Evolutionary conservation across 345 rosid genomes (phyloP), one percentile per base, ranked within the genome.

Genomic region (Populus ilicifolia): DNA sequence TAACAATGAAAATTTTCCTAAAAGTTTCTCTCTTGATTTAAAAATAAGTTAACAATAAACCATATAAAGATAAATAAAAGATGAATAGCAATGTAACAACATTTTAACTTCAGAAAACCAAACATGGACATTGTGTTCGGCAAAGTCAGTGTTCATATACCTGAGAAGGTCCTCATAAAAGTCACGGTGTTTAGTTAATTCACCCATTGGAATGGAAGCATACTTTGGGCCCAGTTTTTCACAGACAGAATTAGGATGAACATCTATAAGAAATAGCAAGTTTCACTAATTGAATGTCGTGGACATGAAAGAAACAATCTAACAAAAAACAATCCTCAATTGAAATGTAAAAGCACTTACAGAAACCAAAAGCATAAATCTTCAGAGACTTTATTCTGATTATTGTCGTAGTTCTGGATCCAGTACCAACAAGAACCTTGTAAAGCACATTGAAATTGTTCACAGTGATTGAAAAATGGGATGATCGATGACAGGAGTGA

Each of bases 401-500:
- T 84, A 95, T 87, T 83, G 80, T 92, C 94, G 92, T 89, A 48
- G 91, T 91, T 90, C 89, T 87, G 46, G 94, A 93, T 70, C 99
- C 99, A 85, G 93, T 93, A 80, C 94, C 98, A 78, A 95, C 97
- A 89, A 95, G 99, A 75, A 93, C 91, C 97, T 93, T 89, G 54
- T 72, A 82, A 81, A 67, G 50, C 72, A 79, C 8, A 64, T 35
- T 46, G 20, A 84, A 68, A 43, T 44, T 38, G n/a, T 69, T 67
- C 41, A n/a, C 4, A 29, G 29, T 21, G 8, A 39, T 38, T 18
- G n/a, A 1, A n/a, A 29, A 18, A 43, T 66, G 23, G 30, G 36
- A 27, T 1, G 16, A 52, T 36, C 3, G 33, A 54, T 56, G 48
- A 33, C 1, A 44, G 6, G 14, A n/a, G 30, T 21, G 23, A 12